phyloP scores from a whole-genome alignment of 2,329 filamentous ascomycete species.

The Aspergillus fumigatiaffinis region DNA sequence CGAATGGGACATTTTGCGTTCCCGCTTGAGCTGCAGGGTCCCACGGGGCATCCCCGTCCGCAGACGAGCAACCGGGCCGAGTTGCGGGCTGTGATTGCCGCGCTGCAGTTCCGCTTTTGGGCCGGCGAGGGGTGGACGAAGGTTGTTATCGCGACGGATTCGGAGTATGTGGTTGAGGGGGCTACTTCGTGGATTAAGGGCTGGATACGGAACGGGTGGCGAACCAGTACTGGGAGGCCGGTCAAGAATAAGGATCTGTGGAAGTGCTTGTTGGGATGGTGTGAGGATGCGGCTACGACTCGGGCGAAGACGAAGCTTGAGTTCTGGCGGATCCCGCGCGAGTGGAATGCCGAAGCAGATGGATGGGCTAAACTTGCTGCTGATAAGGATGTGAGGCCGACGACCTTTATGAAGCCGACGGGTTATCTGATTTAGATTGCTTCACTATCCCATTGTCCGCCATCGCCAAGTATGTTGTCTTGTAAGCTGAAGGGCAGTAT shows the following conservation, averaged over 20 bases:
- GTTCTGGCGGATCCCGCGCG: slow-evolving; percentile 48
- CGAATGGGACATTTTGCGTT: slow-evolving; percentile 17
- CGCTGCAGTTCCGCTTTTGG: slow-evolving; percentile 46
- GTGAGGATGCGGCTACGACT: slow-evolving; percentile 26
- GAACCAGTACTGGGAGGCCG: slow-evolving; percentile 21
- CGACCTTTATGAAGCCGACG: not conserved
- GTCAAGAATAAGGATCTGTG: slow-evolving; percentile 54
- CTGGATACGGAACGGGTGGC: slow-evolving; percentile 49
- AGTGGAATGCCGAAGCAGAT: slow-evolving; percentile 44
- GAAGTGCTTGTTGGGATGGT: slow-evolving; percentile 44
- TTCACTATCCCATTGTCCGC: not conserved
- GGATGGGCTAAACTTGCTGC: not conserved
- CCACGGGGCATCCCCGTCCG: slow-evolving; percentile 31
- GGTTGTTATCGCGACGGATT: slow-evolving; percentile 54
- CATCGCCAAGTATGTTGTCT: not conserved
- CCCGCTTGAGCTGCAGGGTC: slow-evolving; percentile 44
- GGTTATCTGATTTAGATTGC: no score
- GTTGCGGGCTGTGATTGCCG: slow-evolving; percentile 52
- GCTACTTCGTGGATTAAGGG: slow-evolving; percentile 40
- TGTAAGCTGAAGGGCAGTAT: not conserved
- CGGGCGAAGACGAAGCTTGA: slow-evolving; percentile 33
- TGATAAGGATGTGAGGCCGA: not conserved
- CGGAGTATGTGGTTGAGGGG: slow-evolving; percentile 48
- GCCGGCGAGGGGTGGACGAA: slow-evolving; percentile 37
- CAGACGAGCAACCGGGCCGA: slow-evolving; percentile 55